Evolutionary conservation across 2,329 filamentous ascomycete species (phyloP).

Genomic region (Cylindrodendrum hubeiense): DNA sequence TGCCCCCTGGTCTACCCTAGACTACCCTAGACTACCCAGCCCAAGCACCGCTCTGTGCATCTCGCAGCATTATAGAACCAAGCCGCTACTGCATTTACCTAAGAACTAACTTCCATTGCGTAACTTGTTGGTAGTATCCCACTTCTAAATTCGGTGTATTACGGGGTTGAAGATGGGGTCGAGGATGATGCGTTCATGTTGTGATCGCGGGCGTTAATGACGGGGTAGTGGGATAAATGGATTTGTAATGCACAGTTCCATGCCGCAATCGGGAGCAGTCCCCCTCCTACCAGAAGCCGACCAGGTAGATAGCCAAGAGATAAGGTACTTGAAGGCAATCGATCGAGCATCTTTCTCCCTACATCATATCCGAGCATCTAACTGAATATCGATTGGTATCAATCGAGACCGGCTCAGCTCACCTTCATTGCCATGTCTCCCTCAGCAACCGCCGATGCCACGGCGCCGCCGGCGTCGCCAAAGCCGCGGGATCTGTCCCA

Average conservation of each 20-base stretch:
- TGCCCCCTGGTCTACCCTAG: constrained; percentile 4
- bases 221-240: constrained; percentile 34
- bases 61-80: not conserved
- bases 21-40: not conserved
- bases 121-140: constrained; percentile 21
- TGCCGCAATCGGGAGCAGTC: constrained; percentile 35
- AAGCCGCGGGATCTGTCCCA: constrained; percentile 81
- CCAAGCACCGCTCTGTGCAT: not conserved
- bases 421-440: constrained; percentile 32
- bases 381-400: not conserved
- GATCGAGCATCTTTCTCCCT: not conserved
- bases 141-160: constrained; percentile 28
- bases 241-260: constrained; percentile 41
- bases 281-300: constrained; percentile 1
- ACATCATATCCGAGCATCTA: constrained; percentile 9
- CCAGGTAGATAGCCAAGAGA: constrained; percentile 16
- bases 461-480: constrained; percentile 19
- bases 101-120: constrained; percentile 12
- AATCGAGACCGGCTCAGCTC: not conserved
- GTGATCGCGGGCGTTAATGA: constrained; percentile 40
- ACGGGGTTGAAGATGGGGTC: constrained; percentile 33
- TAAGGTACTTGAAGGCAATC: constrained; percentile 34
- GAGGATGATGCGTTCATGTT: constrained; percentile 36
- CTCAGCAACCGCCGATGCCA: constrained; percentile 31
- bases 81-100: not conserved